Conservation (phyloP, 768 basidiomycete species). For the Sporobolomyces roseus region DNA sequence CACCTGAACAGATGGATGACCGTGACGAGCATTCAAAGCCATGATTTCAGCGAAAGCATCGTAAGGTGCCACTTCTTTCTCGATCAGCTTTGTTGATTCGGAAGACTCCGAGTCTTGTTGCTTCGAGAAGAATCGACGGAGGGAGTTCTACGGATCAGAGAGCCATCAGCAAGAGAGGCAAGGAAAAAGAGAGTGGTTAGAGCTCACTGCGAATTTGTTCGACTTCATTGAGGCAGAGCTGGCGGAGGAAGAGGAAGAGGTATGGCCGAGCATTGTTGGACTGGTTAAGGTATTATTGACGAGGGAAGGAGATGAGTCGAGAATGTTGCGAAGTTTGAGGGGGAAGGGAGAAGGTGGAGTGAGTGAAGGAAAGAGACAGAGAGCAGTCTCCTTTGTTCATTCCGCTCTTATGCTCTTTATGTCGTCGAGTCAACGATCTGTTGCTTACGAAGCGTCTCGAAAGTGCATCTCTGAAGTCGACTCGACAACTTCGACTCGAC, state of each 20-base stretch:
- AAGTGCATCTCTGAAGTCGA: not conserved
- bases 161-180: not conserved
- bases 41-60: slow-evolving; percentile 18
- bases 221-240: no score
- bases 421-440: not conserved
- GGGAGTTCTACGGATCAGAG: not conserved
- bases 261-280: not conserved
- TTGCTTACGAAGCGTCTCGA: not conserved
- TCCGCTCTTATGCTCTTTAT: not conserved
- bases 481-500: not conserved
- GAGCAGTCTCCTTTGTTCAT: not conserved
- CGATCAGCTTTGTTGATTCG: not conserved
- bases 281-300: not conserved
- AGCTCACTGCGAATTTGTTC: not conserved
- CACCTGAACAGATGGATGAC: slow-evolving; percentile 22
- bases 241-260: not conserved
- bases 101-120: not conserved
- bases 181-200: not conserved
- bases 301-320: not conserved
- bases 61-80: not conserved
- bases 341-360: not conserved
- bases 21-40: slow-evolving; percentile 29
- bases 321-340: not conserved
- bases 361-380: not conserved
- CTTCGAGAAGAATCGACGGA: not conserved